Percentiles rank a stretch among this genome's conserved stretches.
Conservation (phyloP, 495 filamentous ascomycete species). For the Penicillium ucsense region DNA sequence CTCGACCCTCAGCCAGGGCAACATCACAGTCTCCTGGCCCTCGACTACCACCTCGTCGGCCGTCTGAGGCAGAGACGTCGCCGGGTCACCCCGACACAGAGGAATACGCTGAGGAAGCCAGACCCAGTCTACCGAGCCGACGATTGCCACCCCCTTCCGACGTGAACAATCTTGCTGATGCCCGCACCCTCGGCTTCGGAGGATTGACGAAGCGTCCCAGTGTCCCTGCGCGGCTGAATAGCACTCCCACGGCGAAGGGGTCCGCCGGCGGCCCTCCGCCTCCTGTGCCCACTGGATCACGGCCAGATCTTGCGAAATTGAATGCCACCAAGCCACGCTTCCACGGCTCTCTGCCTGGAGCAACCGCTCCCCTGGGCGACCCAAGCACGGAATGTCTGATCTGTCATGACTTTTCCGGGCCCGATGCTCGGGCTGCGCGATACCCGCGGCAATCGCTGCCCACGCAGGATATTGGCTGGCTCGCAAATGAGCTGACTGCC, state of each 20-base stretch:
- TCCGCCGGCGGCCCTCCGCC: constrained; percentile 31
- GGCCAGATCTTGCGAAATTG: constrained; percentile 48
- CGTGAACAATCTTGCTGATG: constrained; percentile 17
- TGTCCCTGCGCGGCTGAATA: constrained; percentile 10
- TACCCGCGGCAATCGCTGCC: constrained; percentile 65
- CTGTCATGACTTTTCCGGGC: constrained; percentile 79
- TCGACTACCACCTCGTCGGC: constrained; percentile 24
- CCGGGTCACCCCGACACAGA: constrained; percentile 9
- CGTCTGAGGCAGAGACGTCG: constrained; percentile 12
- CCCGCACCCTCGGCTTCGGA: constrained; percentile 30
- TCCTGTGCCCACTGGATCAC: constrained; percentile 45
- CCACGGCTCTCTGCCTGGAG: constrained; percentile 10
- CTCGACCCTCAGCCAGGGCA: constrained; percentile 3
- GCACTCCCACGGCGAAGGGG: constrained; percentile 7
- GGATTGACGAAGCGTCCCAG: constrained; percentile 25
- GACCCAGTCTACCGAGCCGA: constrained; percentile 11
- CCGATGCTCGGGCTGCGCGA: constrained; percentile 68
- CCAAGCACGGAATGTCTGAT: constrained; percentile 50
- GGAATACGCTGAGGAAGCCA: neutral
- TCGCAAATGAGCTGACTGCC: constrained; percentile 65
- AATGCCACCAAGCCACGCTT: constrained; percentile 45
- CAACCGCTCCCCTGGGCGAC: constrained; percentile 3
- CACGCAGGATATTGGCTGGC: constrained; percentile 51
- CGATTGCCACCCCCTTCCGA: constrained; percentile 30
- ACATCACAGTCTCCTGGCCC: constrained; percentile 8